phyloP scores from a whole-genome alignment of 345 rosid species.

The Acer yangbiense region DNA sequence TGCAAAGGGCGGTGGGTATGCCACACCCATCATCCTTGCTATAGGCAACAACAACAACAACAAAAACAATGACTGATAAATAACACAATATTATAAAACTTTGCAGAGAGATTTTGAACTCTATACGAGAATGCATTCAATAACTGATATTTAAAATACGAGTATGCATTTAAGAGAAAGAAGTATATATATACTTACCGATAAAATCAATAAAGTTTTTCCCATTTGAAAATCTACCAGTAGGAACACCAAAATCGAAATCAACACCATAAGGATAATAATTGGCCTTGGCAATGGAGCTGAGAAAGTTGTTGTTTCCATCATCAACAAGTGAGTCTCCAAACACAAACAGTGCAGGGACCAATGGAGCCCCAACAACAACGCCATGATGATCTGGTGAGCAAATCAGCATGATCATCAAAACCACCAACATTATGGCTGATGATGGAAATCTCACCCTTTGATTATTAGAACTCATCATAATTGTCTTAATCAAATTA shows the following conservation, averaged over 20 bases:
- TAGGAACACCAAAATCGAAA: slow-evolving; percentile 53
- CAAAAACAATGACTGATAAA: no score
- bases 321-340: slow-evolving; percentile 86
- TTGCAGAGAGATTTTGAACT: no score
- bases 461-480: not conserved
- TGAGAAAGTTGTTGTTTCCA: slow-evolving; percentile 80
- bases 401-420: slow-evolving; percentile 25
- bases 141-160: no score
- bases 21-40: slow-evolving; percentile 66
- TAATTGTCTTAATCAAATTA: not conserved
- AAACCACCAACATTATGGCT: slow-evolving; percentile 8
- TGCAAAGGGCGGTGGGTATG: slow-evolving; percentile 64
- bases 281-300: slow-evolving; percentile 62
- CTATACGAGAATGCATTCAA: no score
- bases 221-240: slow-evolving; percentile 84
- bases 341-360: slow-evolving; percentile 78
- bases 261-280: slow-evolving; percentile 89
- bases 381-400: slow-evolving; percentile 19
- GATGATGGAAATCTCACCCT: slow-evolving; percentile 12
- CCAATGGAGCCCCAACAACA: slow-evolving; percentile 32
- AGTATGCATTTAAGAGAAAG: not conserved
- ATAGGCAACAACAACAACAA: slow-evolving; percentile 6
- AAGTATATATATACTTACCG: slow-evolving; percentile 37
- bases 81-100: no score
- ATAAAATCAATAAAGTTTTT: slow-evolving; percentile 58